Percentiles rank a stretch among this genome's conserved stretches.
Conservation (phyloP, 805 yeast genomes). For the Suhomyces sp. region DNA sequence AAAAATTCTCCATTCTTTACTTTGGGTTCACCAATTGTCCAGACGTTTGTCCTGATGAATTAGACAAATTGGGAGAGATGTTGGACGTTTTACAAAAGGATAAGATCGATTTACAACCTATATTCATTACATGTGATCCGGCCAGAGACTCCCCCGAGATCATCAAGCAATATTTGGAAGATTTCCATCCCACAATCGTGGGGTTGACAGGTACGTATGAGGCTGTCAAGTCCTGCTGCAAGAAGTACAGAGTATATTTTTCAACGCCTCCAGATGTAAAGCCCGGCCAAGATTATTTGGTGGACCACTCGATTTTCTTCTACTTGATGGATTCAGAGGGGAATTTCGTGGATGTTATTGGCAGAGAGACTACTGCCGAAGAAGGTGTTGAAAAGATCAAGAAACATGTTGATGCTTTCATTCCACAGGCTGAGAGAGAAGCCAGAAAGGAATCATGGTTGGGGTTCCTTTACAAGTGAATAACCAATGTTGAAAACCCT, state of each 20-base stretch:
- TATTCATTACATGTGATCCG: constrained; percentile 96
- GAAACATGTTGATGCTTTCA: constrained; percentile 71
- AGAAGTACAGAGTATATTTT: constrained; percentile 89
- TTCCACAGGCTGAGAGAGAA: constrained; percentile 70
- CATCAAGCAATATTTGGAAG: constrained; percentile 74
- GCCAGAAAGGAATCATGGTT: constrained; percentile 61
- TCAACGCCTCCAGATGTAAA: constrained; percentile 94
- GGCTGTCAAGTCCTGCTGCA: constrained; percentile 79
- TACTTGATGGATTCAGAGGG: constrained; percentile 99
- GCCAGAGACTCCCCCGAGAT: constrained; percentile 90
- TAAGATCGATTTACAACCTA: constrained; percentile 69
- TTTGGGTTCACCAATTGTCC: constrained; percentile 98
- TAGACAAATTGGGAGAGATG: constrained; percentile 84
- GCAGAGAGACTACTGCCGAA: constrained; percentile 80
- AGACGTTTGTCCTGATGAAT: constrained; percentile 97
- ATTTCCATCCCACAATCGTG: constrained; percentile 84
- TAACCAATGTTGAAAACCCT: background rate
- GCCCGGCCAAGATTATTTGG: constrained; percentile 94
- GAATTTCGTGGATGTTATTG: constrained; percentile 88
- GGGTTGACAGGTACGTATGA: constrained; percentile 94
- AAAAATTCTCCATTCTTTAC: constrained; percentile 78
- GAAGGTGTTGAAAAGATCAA: constrained; percentile 77
- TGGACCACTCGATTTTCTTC: constrained; percentile 96
- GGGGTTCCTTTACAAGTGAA: constrained; percentile 52
- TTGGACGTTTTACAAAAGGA: constrained; percentile 53